Base-by-base conservation (phyloP, 208 protist genomes). In the Strigomonas galati region DNA sequence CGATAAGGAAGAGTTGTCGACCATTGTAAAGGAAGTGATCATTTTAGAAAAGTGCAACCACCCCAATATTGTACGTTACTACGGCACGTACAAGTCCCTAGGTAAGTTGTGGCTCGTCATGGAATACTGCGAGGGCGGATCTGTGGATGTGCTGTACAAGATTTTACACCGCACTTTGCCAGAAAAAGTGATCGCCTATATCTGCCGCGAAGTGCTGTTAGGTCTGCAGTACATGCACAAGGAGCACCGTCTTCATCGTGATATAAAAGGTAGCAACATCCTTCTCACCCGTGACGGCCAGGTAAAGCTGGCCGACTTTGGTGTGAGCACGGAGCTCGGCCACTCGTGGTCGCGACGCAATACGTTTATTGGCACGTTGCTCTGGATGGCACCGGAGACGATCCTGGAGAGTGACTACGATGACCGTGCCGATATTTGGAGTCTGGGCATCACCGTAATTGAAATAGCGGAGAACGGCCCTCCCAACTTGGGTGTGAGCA, bases 391-490 rank as follows among this genome's bases (percentile, higher is more conserved):
- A 5, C 95, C 92, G 23, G 91, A 96, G 78, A 84, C 82, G 14
- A 93, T 97, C 70, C 76, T 83, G 26, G 91, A 97, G 68, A 82
- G 77, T 15, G 83, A 93, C 57, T 98, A 98, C 74, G 91, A 97
- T 67, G 84, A 87, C 62, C 84, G 82, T 54, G 96, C 95, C 4
- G 97, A 99, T 61, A 81, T 98, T 26, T 99, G 96, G 97, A 97
- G 92, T 64, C 73, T 97, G 21, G 97, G 97, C 28, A 98, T 99
- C 65, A 98, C 96, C 27, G 71, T 85, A 0, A 98, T 98, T 71
- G 97, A 99, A 63, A 94, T 99, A 88, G 97, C 97, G 32, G 94
- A 99, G 74, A 83, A 79, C 19, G 82, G 82, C 17, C 96, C 95
- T 28, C 97, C 97, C 28, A 83, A 97, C 67, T 64, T 84, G 26